Evolutionary conservation across 345 rosid species (phyloP).

Genomic region (Brassica rapa): DNA sequence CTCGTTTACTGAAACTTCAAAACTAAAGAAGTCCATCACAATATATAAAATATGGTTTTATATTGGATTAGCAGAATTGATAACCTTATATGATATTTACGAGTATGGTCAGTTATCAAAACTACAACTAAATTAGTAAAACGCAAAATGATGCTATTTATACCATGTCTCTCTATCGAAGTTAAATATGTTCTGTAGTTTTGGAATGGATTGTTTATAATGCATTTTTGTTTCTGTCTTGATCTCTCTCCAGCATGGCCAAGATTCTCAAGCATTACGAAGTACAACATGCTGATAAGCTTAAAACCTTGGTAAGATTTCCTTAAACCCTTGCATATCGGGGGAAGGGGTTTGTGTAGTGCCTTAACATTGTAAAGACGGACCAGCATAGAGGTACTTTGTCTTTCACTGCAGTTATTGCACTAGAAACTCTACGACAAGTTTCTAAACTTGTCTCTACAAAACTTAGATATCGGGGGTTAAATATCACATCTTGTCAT

Average conservation of each 20-base stretch:
- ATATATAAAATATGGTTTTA: neutral
- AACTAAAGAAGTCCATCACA: neutral
- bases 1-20: neutral
- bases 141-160: neutral
- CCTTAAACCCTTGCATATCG: neutral
- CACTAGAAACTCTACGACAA: neutral
- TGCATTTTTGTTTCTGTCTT: neutral
- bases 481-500: neutral
- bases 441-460: neutral
- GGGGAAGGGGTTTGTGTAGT: neutral
- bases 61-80: too few species aligned
- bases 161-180: neutral
- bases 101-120: neutral
- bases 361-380: neutral
- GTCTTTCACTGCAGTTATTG: neutral
- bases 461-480: neutral
- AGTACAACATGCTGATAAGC: slow-evolving; percentile 14
- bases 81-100: neutral
- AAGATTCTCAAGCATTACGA: slow-evolving; percentile 12
- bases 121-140: neutral
- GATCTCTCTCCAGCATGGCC: slow-evolving; percentile 23
- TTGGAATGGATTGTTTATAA: neutral
- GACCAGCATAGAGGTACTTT: neutral
- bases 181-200: neutral
- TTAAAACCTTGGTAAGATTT: slow-evolving; percentile 21